Base-by-base conservation (phyloP, 306 rosid species). In the Dicorynia guianensis region DNA sequence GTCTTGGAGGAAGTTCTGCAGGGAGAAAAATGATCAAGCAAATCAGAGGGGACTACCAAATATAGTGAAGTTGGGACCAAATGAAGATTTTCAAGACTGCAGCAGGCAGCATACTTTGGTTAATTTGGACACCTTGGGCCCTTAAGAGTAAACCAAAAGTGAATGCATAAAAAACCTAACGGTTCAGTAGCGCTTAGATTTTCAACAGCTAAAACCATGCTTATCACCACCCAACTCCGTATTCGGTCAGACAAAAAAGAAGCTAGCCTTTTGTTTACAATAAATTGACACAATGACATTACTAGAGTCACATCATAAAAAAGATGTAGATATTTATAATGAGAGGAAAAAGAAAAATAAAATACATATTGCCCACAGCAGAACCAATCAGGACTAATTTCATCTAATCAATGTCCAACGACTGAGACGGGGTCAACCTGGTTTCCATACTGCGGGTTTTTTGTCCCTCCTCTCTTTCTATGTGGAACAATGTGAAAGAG, bases 1-100 rank as follows among this genome's bases (percentile, higher is more conserved):
- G 98, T 57, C 92, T 86, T 38, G 98, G 96, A 43, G 98, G 98
- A 79, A 93, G 98, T 87, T 93, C 98, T 93, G 93, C 84, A 78
- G 14, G 39, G 25, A 83, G 78, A 81, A 56, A 59, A 47, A 15
- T 8, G 72, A 50, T 39, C 43, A 66, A 30, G 58, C 30, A 19
- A 40, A 62, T 86, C 69, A 84, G 72, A 63, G 49, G 38, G 30
- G 9, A 48, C 12, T 34, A 68, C 66, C 70, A 50, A 74, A 60
- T 65, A 39, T 34, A 11, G 55, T 11, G 38, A 47, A 74, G 11
- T 42, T 50, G 10, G 52, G 33, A 57, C 44, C 55, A 9, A 76
- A 44, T 17, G 44, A 64, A 8, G 36, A 52, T 30, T 77, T 80
- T 64, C 48, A 47, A 73, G 58, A 71, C 46, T 46, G 52, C 55